A percentile compares a stretch with the other conserved stretches of the same genome.
Conservation (phyloP, 1,139 yeast species). For the Taiozyma sp. region DNA sequence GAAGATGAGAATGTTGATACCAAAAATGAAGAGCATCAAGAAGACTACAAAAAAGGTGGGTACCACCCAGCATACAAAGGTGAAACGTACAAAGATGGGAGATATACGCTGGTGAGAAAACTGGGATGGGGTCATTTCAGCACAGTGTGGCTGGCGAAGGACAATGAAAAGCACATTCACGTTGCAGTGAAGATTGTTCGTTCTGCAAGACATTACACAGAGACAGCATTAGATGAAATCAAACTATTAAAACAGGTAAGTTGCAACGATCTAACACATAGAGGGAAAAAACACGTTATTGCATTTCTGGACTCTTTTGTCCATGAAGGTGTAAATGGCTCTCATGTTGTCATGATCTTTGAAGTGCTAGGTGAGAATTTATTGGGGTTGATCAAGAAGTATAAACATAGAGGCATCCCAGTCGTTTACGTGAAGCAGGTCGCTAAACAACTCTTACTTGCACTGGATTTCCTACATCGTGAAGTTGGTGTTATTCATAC, state of each 20-base stretch:
- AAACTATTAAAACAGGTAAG: conserved; percentile 46
- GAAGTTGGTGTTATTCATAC: conserved; percentile 78
- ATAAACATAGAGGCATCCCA: conserved; percentile 67
- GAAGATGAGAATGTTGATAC: conserved; percentile 32
- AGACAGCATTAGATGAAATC: conserved; percentile 76
- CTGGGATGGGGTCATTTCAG: conserved; percentile 84
- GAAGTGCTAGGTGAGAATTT: conserved; percentile 80
- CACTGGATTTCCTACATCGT: conserved; percentile 68
- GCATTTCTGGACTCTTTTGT: conserved; percentile 61
- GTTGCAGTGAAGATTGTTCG: conserved; percentile 79
- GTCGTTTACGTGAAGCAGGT: conserved; percentile 68
- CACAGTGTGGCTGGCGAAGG: conserved; percentile 75
- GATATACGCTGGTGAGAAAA: conserved; percentile 61
- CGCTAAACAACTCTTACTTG: conserved; percentile 61
- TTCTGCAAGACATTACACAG: conserved; percentile 66
- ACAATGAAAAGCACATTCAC: conserved; percentile 45
- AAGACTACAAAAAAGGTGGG: conserved; percentile 72
- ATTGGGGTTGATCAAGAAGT: conserved; percentile 58
- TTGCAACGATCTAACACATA: conserved; percentile 33
- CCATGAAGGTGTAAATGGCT: conserved; percentile 71
- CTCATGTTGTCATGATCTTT: conserved; percentile 76
- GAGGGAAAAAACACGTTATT: conserved; percentile 63
- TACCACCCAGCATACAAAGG: conserved; percentile 77
- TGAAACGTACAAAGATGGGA: conserved; percentile 54
- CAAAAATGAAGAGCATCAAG: conserved; percentile 58